Evolutionary conservation across 495 filamentous ascomycete genomes (phyloP).

Genomic region (Tuber melanosporum): DNA sequence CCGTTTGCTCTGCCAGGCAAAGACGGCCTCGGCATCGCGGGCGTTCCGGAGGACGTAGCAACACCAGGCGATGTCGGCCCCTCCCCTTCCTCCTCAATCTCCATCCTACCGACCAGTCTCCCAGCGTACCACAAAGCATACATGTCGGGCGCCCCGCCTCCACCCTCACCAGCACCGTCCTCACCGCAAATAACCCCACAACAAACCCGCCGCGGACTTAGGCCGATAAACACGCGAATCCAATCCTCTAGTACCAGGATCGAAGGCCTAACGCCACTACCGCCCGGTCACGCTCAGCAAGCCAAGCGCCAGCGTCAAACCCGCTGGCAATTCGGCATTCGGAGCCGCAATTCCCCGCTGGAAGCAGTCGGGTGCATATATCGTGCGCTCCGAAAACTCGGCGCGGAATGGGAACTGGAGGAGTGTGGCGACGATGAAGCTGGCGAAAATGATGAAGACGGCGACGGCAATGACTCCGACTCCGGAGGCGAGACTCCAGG

Average conservation of each 20-base stretch:
- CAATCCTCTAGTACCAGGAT: constrained; percentile 14
- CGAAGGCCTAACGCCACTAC: constrained; percentile 23
- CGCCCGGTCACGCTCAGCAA: background rate
- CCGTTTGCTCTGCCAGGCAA: constrained; percentile 32
- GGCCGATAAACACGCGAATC: constrained; percentile 14
- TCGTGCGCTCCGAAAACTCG: constrained; percentile 77
- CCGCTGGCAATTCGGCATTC: constrained; percentile 96
- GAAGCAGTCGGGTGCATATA: constrained; percentile 93
- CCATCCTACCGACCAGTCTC: constrained; percentile 80
- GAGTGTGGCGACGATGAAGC: constrained; percentile 36
- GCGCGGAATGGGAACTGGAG: constrained; percentile 70
- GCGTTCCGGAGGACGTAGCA: constrained; percentile 33
- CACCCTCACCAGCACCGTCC: constrained; percentile 23
- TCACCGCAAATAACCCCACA: constrained; percentile 15
- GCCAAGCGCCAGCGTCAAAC: constrained; percentile 63
- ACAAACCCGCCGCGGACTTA: constrained; percentile 12
- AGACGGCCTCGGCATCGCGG: constrained; percentile 39
- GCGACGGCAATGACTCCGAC: constrained; percentile 39
- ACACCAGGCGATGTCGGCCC: constrained; percentile 35
- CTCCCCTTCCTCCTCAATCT: constrained; percentile 49
- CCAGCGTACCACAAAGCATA: constrained; percentile 82
- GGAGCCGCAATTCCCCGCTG: constrained; percentile 82
- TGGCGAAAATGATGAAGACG: constrained; percentile 27
- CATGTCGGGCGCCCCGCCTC: constrained; percentile 50
- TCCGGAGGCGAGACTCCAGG: constrained; percentile 36